A percentile compares a stretch with the other conserved stretches of the same genome.
phyloP scores from a whole-genome alignment of 129 eudicot genomes.

The Flaveria robusta region DNA sequence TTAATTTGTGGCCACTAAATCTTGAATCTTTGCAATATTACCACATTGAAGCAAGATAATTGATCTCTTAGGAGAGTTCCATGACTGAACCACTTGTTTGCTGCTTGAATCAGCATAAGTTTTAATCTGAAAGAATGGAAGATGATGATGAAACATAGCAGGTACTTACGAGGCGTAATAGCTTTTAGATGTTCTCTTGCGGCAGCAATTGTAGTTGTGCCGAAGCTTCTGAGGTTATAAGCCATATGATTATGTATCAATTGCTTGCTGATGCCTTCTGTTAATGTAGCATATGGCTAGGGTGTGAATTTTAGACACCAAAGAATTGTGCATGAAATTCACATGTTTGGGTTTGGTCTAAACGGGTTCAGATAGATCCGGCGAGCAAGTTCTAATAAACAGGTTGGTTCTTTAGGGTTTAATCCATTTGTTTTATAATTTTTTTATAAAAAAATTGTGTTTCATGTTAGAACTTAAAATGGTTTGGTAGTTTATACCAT shows the following conservation, averaged over 20 bases:
- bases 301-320: too few relatives aligned
- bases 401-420: too few relatives aligned
- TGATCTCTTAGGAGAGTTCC: not conserved
- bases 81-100: not conserved
- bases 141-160: slow-evolving; percentile 44
- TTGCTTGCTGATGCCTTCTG: too few relatives aligned
- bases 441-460: too few relatives aligned
- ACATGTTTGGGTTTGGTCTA: too few relatives aligned
- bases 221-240: slow-evolving; percentile 35
- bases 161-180: slow-evolving; percentile 40
- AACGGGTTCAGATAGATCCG: too few relatives aligned
- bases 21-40: not conserved
- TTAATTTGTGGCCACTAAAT: not conserved
- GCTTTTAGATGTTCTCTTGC: not conserved
- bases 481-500: not conserved
- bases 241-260: too few relatives aligned
- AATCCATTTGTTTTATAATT: not conserved
- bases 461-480: not conserved
- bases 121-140: slow-evolving; percentile 29
- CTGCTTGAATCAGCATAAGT: not conserved
- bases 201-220: too few relatives aligned
- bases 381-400: too few relatives aligned
- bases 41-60: not conserved
- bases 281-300: too few relatives aligned
- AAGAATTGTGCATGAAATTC: too few relatives aligned